phyloP scores from a whole-genome alignment of 176 grass and related monocot genomes.

The Oryza nivara region DNA sequence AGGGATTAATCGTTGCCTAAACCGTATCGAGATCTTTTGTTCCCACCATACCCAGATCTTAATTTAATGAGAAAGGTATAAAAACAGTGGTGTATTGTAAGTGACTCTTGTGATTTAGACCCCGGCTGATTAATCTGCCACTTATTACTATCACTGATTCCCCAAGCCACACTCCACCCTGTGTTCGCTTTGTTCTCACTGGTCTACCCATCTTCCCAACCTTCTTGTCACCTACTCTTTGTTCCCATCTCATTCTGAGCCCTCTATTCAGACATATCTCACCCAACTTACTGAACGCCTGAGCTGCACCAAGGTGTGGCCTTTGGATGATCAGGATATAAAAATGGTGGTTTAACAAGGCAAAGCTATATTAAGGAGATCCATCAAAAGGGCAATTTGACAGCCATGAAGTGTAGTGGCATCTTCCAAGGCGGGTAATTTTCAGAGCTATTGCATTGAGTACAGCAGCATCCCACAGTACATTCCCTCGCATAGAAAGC shows the following conservation, averaged over 20 bases:
- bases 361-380: slow-evolving; percentile 9
- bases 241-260: not conserved
- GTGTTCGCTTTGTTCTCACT: slow-evolving; percentile 9
- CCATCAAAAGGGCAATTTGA: slow-evolving; percentile 28
- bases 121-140: not conserved
- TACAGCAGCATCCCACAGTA: not conserved
- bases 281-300: slow-evolving; percentile 26
- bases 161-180: slow-evolving; percentile 25
- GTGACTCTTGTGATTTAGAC: not conserved
- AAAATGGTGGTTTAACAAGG: slow-evolving; percentile 7
- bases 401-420: slow-evolving; percentile 10
- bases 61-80: slow-evolving; percentile 28
- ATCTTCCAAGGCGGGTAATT: slow-evolving; percentile 9
- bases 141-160: not conserved
- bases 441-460: slow-evolving; percentile 6
- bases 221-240: slow-evolving; percentile 29
- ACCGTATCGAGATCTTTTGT: slow-evolving; percentile 6
- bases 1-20: slow-evolving; percentile 42
- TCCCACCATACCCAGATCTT: not conserved
- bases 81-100: slow-evolving; percentile 15
- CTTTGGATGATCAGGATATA: slow-evolving; percentile 1
- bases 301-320: not conserved
- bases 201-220: slow-evolving; percentile 2
- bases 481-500: not conserved
- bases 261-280: not conserved